Percentiles rank a stretch among this genome's conserved stretches.
These are phyloP conservation scores for Schizosaccharomyces versatilis DNA, from an alignment of 1,139 yeast genomes.

Conservation along the genomic window DNA sequence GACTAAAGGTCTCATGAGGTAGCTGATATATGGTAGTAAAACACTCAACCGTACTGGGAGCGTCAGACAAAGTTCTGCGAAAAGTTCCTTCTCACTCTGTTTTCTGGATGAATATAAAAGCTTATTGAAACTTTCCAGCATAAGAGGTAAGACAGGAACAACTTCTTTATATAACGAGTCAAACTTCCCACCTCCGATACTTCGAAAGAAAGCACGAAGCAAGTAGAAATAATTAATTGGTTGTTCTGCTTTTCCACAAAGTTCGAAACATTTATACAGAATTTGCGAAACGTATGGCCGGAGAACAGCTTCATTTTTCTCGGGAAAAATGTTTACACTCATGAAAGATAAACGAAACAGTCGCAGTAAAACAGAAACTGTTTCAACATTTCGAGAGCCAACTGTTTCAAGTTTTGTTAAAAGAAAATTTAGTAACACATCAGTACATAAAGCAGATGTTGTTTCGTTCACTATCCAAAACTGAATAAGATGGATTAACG, in stretches of 20 bases:
- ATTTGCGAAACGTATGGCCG: constrained; percentile 69
- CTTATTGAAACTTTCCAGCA: constrained; percentile 65
- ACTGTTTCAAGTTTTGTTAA: constrained; percentile 51
- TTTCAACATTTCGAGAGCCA: constrained; percentile 50
- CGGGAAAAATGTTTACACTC: constrained; percentile 84
- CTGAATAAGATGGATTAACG: constrained; percentile 76
- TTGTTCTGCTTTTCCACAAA: constrained; percentile 74
- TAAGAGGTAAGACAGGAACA: constrained; percentile 67
- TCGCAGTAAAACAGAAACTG: constrained; percentile 45
- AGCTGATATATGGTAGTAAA: constrained; percentile 73
- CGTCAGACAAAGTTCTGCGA: constrained; percentile 80
- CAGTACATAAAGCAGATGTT: constrained; percentile 79
- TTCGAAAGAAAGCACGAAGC: constrained; percentile 71
- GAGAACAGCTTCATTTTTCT: constrained; percentile 65
- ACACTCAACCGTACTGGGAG: constrained; percentile 89
- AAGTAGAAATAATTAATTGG: constrained; percentile 77
- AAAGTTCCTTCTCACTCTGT: constrained; percentile 78
- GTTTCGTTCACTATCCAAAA: constrained; percentile 83
- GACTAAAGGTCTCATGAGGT: constrained; percentile 74
- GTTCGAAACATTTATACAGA: constrained; percentile 56
- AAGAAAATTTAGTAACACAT: constrained; percentile 59
- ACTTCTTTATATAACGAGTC: constrained; percentile 82
- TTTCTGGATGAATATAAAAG: constrained; percentile 64
- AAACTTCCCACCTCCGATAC: constrained; percentile 89
- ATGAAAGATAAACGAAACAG: constrained; percentile 79